Base-by-base conservation (phyloP, 306 rosid species). In the Lathyrus tuberosus region DNA sequence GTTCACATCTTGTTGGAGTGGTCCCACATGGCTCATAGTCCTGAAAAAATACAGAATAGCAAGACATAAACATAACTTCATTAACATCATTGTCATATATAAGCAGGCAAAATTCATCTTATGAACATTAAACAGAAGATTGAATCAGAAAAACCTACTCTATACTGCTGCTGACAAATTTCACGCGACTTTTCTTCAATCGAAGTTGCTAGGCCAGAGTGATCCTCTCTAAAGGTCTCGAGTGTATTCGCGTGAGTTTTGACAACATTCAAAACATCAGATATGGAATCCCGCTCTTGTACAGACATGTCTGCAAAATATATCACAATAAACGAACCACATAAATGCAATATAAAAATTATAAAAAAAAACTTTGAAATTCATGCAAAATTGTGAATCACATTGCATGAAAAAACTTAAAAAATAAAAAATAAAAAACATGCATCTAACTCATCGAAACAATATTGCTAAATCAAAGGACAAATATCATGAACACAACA, bases 21-120 rank as follows among this genome's bases (percentile, higher is more conserved):
- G 62, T 66, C 18, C 96, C 99, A 33, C 79, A 84, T 30, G 96
- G 84, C 56, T 89, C 99, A 67, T 95, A 95, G 74, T 95, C 99
- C 99, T 95, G 80, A 76, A 79, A 79, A 65, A 30, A 72, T 31
- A 68, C 6, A n/a, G 8, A n/a, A 22, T 12, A 7, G 59, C 42
- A 46, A 42, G 44, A 3, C 65, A 66, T 17, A 38, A 10, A 17
- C 68, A 86, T 40, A 42, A 38, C 20, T 38, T 62, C 48, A n/a
- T 33, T 13, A 30, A 58, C 64, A 60, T 8, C 46, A 35, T 9
- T 40, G 33, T 77, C 47, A 5, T 38, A 11, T 40, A 37, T 62
- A 62, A 48, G 24, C 54, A 15, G 58, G 15, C 13, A 47, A 58
- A 58, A 9, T 30, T 30, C 16, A 48, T 68, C 59, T 70, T 74